Percentiles rank a stretch among this genome's conserved stretches.
Conservation (phyloP, 1,139 yeast genomes). For the Blastobotrys illinoisensis region DNA sequence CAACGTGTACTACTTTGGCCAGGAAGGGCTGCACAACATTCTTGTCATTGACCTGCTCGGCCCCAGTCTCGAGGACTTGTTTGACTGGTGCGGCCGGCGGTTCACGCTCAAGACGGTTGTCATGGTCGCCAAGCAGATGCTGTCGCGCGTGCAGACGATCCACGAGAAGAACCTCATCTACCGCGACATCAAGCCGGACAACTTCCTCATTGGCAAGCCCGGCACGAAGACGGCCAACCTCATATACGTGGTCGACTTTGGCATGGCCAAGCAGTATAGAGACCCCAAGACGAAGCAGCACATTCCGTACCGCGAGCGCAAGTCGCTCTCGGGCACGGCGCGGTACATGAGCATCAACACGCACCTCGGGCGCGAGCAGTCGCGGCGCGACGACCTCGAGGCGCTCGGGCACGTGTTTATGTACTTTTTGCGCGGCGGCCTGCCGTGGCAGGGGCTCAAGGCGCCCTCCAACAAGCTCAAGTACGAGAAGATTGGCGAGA, state of each 20-base stretch:
- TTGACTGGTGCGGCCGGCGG: slow-evolving; percentile 96
- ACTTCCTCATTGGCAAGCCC: slow-evolving; percentile 74
- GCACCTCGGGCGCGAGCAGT: slow-evolving; percentile 94
- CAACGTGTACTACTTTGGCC: slow-evolving; percentile 93
- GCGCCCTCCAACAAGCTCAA: slow-evolving; percentile 97
- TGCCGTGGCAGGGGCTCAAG: slow-evolving; percentile 98
- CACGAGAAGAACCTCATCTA: slow-evolving; percentile 88
- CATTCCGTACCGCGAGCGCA: slow-evolving; percentile 93
- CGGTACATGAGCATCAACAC: slow-evolving; percentile 97
- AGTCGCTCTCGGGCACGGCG: slow-evolving; percentile 92
- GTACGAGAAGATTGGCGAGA: slow-evolving; percentile 94
- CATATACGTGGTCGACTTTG: slow-evolving; percentile 63
- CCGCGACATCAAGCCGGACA: slow-evolving; percentile 94
- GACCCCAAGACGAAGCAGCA: slow-evolving; percentile 94
- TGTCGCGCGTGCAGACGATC: slow-evolving; percentile 74
- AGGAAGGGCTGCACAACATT: slow-evolving; percentile 93
- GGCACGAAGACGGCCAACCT: slow-evolving; percentile 46
- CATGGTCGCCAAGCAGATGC: slow-evolving; percentile 90
- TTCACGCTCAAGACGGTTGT: slow-evolving; percentile 85
- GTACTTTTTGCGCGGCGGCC: slow-evolving; percentile 85
- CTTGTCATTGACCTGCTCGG: slow-evolving; percentile 90
- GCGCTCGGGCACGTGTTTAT: slow-evolving; percentile 93
- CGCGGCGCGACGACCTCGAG: slow-evolving; percentile 92
- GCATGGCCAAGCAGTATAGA: slow-evolving; percentile 96
- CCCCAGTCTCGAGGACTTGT: slow-evolving; percentile 90